Evolutionary conservation across 1,284 basidiomycete species (phyloP), one percentile per base, ranked within the genome.

Genomic region (Papiliotrema nemorosa): DNA sequence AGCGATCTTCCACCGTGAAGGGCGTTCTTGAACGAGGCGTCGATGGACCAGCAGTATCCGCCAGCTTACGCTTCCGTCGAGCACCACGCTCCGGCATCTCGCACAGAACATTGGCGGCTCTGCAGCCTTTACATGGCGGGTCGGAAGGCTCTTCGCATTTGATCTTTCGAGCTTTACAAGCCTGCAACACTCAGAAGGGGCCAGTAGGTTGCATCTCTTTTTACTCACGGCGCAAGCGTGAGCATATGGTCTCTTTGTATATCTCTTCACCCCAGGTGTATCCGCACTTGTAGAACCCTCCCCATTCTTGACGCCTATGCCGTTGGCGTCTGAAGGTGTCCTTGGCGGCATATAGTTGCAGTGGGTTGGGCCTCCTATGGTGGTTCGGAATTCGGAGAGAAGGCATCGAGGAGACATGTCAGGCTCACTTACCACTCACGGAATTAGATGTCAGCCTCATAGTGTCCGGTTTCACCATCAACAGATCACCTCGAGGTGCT

Each of bases 121-220:
- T 44, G 29, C 58, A 60, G 3, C 53, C 58, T 26, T 58, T 55
- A 33, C 58, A 60, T 18, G 58, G 58, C 26, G 58, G 58, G 3
- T 43, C 51, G 20, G 53, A 55, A 2, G 55, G 53, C 16, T 55
- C 58, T 31, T 55, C 58, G 39, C 58, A 60, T 10, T 56, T 54
- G 21, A 60, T 57, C 50, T 60, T 60, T 22, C 58, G 50, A 14
- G 55, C 53, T 41, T 55, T 55, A 36, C 58, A 60, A 25, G 58
- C 53, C 58, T 60, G 20, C 6, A 1, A 47, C 7, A 20, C 20
- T 16, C 36, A 4, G 37, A 14, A 13, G 13, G 12, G 38, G 44
- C 14, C 26, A 13, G 29, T 20, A 27, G 31, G 43, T 20, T 16
- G 20, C 43, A 16, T 18, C 13, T 44, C 6, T 13, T 14, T 7